A percentile compares a stretch with the other conserved stretches of the same genome.
phyloP scores from a whole-genome alignment of 208 protist genomes.

The Wallacemonas sp. region DNA sequence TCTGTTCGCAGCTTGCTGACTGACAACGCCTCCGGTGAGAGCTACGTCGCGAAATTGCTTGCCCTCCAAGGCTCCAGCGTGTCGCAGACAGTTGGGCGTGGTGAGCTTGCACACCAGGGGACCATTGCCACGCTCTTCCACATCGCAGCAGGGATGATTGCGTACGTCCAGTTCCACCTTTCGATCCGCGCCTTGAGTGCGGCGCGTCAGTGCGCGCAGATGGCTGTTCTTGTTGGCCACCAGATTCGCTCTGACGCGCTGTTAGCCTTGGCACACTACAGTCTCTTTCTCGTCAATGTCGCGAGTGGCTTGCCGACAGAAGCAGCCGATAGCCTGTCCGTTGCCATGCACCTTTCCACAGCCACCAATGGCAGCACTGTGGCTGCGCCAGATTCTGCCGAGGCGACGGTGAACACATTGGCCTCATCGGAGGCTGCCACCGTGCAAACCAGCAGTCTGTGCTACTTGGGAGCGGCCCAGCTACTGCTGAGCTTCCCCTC shows the following conservation, averaged over 20 bases:
- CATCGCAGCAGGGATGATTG: slow-evolving; percentile 79
- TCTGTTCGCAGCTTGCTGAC: slow-evolving; percentile 4
- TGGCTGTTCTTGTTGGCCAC: slow-evolving; percentile 72
- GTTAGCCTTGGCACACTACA: slow-evolving; percentile 77
- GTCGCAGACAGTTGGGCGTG: slow-evolving; percentile 14
- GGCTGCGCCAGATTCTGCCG: no score
- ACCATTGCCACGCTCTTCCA: slow-evolving; percentile 61
- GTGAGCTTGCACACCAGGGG: slow-evolving; percentile 31
- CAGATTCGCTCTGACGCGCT: slow-evolving; percentile 67
- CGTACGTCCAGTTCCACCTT: slow-evolving; percentile 77
- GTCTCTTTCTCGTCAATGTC: slow-evolving; percentile 54
- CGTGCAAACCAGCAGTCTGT: slow-evolving; percentile 42
- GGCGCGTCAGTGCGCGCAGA: slow-evolving; percentile 59
- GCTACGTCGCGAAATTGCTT: slow-evolving; percentile 37
- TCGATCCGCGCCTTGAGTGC: slow-evolving; percentile 50
- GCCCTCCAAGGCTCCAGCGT: slow-evolving; percentile 24
- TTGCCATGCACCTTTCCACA: slow-evolving; percentile 65
- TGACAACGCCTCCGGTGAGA: slow-evolving; percentile 29
- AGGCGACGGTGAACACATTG: background rate
- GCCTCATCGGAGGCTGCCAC: background rate
- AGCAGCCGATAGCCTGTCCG: slow-evolving; percentile 80
- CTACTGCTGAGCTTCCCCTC: slow-evolving; percentile 69
- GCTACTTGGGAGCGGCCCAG: slow-evolving; percentile 60
- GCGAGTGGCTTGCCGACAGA: slow-evolving; percentile 44
- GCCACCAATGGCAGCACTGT: background rate